phyloP scores from a whole-genome alignment of 768 basidiomycete species.

The Trametes cubensis region DNA sequence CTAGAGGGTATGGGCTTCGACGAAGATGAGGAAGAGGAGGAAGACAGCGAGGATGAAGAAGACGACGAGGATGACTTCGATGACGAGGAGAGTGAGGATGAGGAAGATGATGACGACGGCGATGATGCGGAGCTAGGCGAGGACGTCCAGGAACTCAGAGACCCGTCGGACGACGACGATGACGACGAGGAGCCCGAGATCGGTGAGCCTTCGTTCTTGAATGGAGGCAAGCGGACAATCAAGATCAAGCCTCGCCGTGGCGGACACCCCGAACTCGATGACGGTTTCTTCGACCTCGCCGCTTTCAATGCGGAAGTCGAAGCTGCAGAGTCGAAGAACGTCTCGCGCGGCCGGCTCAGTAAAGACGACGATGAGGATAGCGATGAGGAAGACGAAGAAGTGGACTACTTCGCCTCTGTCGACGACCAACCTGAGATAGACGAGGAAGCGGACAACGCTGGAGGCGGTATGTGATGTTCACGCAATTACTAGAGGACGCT shows the following conservation, averaged over 20 bases:
- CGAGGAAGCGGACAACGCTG: constrained; percentile 47
- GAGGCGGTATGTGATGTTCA: constrained; percentile 39
- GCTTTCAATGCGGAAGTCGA: constrained; percentile 88
- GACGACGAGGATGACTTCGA: constrained; percentile 36
- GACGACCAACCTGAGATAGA: constrained; percentile 44
- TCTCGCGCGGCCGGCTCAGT: constrained; percentile 62
- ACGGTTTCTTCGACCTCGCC: constrained; percentile 87
- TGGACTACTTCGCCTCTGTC: constrained; percentile 72
- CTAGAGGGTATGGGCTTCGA: constrained; percentile 33
- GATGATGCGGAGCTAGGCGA: constrained; percentile 35
- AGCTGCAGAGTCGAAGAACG: constrained; percentile 66
- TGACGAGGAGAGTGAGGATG: constrained; percentile 32
- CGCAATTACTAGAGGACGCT: neutral
- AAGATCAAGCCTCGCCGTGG: constrained; percentile 27
- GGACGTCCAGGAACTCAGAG: constrained; percentile 35
- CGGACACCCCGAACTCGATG: constrained; percentile 65
- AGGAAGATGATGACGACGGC: constrained; percentile 27
- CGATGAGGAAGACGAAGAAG: constrained; percentile 47
- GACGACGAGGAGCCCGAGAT: constrained; percentile 30
- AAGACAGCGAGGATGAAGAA: constrained; percentile 39
- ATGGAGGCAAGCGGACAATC: constrained; percentile 27
- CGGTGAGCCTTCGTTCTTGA: constrained; percentile 31
- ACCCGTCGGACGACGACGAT: constrained; percentile 35
- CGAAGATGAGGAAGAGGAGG: constrained; percentile 35
- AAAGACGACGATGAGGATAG: constrained; percentile 56